Evolutionary conservation across 768 basidiomycete species (phyloP).

Genomic region (Tricholoma sp.): DNA sequence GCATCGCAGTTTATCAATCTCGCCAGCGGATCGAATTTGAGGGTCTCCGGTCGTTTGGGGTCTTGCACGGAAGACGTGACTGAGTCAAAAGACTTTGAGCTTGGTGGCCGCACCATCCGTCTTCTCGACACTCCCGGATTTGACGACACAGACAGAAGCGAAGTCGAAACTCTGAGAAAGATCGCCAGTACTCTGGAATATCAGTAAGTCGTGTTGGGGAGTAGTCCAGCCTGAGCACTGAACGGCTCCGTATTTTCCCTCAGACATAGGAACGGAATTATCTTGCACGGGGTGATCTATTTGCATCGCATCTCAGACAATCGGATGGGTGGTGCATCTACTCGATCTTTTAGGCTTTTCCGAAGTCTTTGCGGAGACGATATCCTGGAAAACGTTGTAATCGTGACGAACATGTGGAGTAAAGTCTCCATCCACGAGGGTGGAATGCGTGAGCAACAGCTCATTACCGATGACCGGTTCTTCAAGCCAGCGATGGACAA

Average conservation of each 20-base stretch:
- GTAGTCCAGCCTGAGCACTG: background rate
- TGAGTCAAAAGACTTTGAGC: background rate
- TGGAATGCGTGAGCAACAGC: slow-evolving; percentile 33
- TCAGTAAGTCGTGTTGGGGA: background rate
- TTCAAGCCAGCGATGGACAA: slow-evolving; percentile 39
- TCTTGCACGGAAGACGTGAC: slow-evolving; percentile 11
- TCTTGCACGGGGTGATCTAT: slow-evolving; percentile 33
- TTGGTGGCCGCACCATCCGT: background rate
- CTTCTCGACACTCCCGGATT: slow-evolving; percentile 18
- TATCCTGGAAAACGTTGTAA: slow-evolving; percentile 38
- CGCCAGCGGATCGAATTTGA: slow-evolving; percentile 4
- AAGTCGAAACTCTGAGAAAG: slow-evolving; percentile 6
- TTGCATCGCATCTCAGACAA: slow-evolving; percentile 39
- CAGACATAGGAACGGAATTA: background rate
- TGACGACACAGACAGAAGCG: slow-evolving; percentile 4
- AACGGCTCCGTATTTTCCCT: background rate
- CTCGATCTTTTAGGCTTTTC: slow-evolving; percentile 41
- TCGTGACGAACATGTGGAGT: slow-evolving; percentile 49
- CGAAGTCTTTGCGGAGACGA: slow-evolving; percentile 40
- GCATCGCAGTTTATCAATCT: slow-evolving; percentile 11
- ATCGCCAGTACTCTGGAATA: slow-evolving; percentile 8
- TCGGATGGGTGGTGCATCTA: slow-evolving; percentile 35
- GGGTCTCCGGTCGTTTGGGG: slow-evolving; percentile 2
- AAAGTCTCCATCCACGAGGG: slow-evolving; percentile 24
- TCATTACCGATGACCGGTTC: slow-evolving; percentile 25